Evolutionary conservation across 768 basidiomycete genomes (phyloP).

Genomic region (Tricholoma sp.): DNA sequence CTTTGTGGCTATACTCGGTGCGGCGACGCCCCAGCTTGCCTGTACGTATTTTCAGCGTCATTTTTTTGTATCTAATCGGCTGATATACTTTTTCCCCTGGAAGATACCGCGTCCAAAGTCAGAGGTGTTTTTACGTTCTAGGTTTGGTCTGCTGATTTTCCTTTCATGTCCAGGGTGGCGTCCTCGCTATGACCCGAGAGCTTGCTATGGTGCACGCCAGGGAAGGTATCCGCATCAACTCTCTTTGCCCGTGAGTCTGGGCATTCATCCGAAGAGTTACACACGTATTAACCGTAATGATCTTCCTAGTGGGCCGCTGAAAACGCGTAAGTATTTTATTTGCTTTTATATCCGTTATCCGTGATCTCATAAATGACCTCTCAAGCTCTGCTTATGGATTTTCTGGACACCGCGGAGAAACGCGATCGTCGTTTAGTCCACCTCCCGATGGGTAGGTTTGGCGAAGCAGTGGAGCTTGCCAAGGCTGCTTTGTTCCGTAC

Average conservation of each 20-base stretch:
- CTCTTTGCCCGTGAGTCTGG: constrained; percentile 83
- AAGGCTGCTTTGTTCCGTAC: constrained; percentile 88
- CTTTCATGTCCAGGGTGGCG: constrained; percentile 62
- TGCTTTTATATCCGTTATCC: background rate
- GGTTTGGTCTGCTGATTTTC: constrained; percentile 1
- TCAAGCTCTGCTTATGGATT: constrained; percentile 94
- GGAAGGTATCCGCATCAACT: constrained; percentile 95
- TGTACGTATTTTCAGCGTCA: constrained; percentile 47
- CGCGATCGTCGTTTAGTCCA: constrained; percentile 85
- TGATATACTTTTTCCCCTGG: constrained; percentile 9
- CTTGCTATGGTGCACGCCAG: constrained; percentile 96
- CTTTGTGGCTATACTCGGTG: constrained; percentile 93
- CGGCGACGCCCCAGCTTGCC: constrained; percentile 97
- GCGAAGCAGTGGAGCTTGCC: constrained; percentile 93
- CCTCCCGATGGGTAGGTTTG: constrained; percentile 95
- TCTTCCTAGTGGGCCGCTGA: constrained; percentile 75
- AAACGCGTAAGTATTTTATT: constrained; percentile 65
- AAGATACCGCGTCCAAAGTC: constrained; percentile 94
- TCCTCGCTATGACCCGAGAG: constrained; percentile 98
- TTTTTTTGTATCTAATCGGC: constrained; percentile 2
- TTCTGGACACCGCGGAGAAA: constrained; percentile 95
- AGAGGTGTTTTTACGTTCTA: constrained; percentile 1
- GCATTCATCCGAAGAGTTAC: background rate
- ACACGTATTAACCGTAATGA: constrained; percentile 6
- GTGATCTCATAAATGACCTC: constrained; percentile 9